Base-by-base conservation (phyloP, 768 basidiomycete species). In the Albatrellus ellisii region DNA sequence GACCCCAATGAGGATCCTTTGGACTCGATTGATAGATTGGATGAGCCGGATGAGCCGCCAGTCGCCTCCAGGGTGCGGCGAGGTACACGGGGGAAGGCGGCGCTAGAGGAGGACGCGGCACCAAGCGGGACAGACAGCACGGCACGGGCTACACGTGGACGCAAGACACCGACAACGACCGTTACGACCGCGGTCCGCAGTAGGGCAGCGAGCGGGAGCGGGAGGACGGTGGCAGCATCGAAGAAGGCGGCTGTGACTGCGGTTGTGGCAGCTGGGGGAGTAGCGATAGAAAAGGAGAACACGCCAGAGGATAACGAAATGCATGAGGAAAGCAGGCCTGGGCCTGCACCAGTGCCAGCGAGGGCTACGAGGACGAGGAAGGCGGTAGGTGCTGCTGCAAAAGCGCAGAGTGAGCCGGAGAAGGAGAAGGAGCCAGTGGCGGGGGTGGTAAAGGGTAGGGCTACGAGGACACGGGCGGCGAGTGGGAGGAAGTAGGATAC, bases 201-300 rank as follows among this genome's bases (percentile, higher is more conserved):
- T 18, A 42, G 52, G 6, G 32, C 44, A 1, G 29, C 35, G n/a
- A 35, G 26, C 1, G 39, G 50, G 9, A 47, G 48, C 17, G 27
- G 39, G 9, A 46, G 46, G 21, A 41, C 34, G 15, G 29, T 36
- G 14, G 37, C 48, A 9, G 17, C 51, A 15, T 24, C 29, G 1
- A 44, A n/a, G 26, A 46, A 36, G 39, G 39, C 15, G 15, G 33
- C 20, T 8, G 32, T 26, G 4, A 25, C 25, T 12, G 22, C 33
- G 49, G 22, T 31, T n/a, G n/a, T n/a, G n/a, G n/a, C n/a, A n/a
- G n/a, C n/a, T n/a, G 33, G 36, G 15, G 42, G 36, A 3, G 40
- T 42, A 21, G 45, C 45, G 24, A 49, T 47, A 26, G 54, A 56
- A 38, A 62, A 62, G 49, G 60, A 60, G 53, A 62, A 62, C 49